A percentile compares a stretch with the other conserved stretches of the same genome.
phyloP scores from a whole-genome alignment of 208 protist species.

The Willaertia magna region DNA sequence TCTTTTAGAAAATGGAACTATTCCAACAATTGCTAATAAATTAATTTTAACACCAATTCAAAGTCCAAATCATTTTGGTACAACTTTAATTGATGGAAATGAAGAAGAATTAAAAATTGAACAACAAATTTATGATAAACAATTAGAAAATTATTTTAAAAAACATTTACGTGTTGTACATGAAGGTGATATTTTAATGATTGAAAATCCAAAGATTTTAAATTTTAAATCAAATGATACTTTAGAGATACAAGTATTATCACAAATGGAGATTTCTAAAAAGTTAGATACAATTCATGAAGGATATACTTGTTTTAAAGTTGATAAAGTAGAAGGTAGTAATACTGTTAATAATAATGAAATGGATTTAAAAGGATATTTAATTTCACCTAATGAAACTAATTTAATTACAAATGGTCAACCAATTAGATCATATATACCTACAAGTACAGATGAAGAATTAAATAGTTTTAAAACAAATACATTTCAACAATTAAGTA shows the following conservation, averaged over 20 bases:
- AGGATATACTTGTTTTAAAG: not conserved
- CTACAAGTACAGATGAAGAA: not conserved
- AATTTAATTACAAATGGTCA: not conserved
- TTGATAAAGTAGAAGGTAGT: not conserved
- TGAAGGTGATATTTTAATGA: not conserved
- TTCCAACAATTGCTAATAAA: not conserved
- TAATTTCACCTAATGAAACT: not conserved
- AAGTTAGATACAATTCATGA: not conserved
- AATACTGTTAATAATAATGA: not conserved
- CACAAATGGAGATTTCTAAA: not conserved
- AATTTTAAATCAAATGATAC: not conserved
- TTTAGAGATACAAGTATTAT: not conserved
- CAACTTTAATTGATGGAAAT: not conserved
- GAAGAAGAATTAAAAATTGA: not conserved
- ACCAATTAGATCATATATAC: not conserved
- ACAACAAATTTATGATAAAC: not conserved
- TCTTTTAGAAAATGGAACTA: not conserved
- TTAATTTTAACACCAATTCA: not conserved
- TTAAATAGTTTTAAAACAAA: not conserved
- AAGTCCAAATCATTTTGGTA: not conserved
- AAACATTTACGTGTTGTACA: not conserved
- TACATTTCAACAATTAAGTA: not conserved
- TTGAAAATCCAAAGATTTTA: not conserved
- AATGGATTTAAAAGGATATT: too few relatives aligned
- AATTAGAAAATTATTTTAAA: not conserved